Conservation (phyloP, 2,329 filamentous ascomycete genomes). For the Exophiala xenobiotica region DNA sequence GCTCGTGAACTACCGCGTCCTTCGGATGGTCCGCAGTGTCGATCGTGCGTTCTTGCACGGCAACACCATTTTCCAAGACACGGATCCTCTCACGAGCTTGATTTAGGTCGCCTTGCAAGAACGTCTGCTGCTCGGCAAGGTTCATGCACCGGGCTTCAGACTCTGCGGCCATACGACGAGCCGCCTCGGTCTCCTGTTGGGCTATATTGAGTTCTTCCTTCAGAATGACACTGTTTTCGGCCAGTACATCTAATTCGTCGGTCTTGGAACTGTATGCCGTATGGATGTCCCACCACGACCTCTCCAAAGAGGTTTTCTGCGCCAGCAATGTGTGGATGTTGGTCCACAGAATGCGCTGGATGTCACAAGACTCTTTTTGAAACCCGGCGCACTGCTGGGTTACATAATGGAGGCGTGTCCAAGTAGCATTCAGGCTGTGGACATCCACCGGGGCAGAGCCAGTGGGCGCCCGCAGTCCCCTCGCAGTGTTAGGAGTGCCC, state of each 20-base stretch:
- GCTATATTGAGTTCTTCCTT: conserved; percentile 4
- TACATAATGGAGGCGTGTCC: not conserved
- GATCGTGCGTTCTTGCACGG: not conserved
- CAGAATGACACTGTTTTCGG: conserved; percentile 1
- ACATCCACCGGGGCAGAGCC: not conserved
- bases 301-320: conserved; percentile 5
- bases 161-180: conserved; percentile 6
- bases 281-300: conserved; percentile 3
- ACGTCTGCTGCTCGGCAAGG: conserved; percentile 2
- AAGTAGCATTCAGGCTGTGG: not conserved
- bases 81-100: conserved; percentile 5
- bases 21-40: conserved; percentile 4
- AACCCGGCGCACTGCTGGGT: not conserved
- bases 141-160: not conserved
- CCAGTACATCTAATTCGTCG: conserved; percentile 2
- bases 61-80: conserved; percentile 6
- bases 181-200: conserved; percentile 1
- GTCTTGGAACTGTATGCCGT: conserved; percentile 5
- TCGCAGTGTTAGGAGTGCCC: not conserved
- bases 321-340: conserved; percentile 3
- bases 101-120: conserved; percentile 5
- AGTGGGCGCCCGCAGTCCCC: not conserved
- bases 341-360: conserved; percentile 3
- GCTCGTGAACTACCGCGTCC: conserved; percentile 5
- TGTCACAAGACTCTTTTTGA: conserved; percentile 1